phyloP scores from a whole-genome alignment of 2,329 filamentous ascomycete genomes.

The Fusarium liriodendri region DNA sequence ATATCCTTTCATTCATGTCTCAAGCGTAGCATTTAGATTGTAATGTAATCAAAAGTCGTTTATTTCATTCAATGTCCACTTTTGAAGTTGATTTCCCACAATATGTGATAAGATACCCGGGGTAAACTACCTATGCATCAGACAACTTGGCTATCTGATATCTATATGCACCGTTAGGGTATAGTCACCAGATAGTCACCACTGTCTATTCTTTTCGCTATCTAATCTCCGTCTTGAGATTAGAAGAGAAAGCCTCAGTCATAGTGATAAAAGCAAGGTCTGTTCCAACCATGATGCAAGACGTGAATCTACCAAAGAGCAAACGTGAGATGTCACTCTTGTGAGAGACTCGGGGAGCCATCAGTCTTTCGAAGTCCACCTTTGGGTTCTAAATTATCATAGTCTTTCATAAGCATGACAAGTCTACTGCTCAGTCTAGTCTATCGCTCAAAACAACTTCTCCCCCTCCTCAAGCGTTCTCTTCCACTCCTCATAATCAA shows the following conservation, averaged over 20 bases:
- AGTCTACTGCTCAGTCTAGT: constrained; percentile 4
- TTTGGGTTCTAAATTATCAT: too few species aligned
- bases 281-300: background rate
- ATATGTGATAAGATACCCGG: background rate
- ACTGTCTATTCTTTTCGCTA: background rate
- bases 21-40: constrained; percentile 8
- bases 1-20: background rate
- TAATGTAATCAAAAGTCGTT: constrained; percentile 1
- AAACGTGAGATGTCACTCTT: background rate
- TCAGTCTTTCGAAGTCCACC: background rate
- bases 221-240: background rate
- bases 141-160: background rate
- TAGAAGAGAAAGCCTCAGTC: background rate
- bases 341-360: background rate
- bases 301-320: background rate
- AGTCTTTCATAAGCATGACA: background rate
- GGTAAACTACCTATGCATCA: background rate
- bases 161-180: background rate
- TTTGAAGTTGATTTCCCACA: background rate
- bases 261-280: background rate
- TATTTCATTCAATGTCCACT: background rate
- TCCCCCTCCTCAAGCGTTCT: constrained; percentile 31
- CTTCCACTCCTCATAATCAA: constrained; percentile 51
- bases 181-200: background rate
- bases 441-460: constrained; percentile 13